These are phyloP conservation scores for Pestalotiopsis sp. DNA, from an alignment of 2,329 filamentous ascomycete genomes.

Conservation along the genomic window DNA sequence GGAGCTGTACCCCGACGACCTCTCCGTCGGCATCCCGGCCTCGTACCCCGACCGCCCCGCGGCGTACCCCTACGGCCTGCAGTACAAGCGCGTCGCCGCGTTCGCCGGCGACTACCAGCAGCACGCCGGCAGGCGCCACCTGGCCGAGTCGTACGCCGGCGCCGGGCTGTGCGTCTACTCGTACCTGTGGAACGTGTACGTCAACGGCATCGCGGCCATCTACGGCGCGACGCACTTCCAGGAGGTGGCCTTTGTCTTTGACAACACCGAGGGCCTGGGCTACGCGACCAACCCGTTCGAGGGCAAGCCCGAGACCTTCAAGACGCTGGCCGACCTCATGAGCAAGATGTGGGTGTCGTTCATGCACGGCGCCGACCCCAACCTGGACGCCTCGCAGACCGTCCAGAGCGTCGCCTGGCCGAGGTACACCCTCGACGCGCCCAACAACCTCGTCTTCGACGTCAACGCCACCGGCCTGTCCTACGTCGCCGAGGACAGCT, in stretches of 20 bases:
- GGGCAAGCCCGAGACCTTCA: slow-evolving; percentile 42
- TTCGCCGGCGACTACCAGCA: slow-evolving; percentile 58
- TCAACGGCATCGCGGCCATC: slow-evolving; percentile 28
- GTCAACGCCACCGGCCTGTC: slow-evolving; percentile 43
- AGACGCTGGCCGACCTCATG: slow-evolving; percentile 49
- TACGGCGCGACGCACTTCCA: slow-evolving; percentile 42
- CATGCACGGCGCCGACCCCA: slow-evolving; percentile 48
- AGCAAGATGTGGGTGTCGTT: slow-evolving; percentile 55
- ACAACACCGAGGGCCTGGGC: slow-evolving; percentile 51
- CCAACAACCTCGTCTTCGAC: slow-evolving; percentile 53
- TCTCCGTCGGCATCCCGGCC: slow-evolving; percentile 15
- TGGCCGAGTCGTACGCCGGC: slow-evolving; percentile 54
- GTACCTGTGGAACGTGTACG: slow-evolving; percentile 48
- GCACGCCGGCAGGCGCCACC: slow-evolving; percentile 56
- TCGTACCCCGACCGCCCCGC: slow-evolving; percentile 10
- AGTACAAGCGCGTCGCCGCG: slow-evolving; percentile 16
- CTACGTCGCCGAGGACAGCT: slow-evolving; percentile 47
- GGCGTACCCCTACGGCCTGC: slow-evolving; percentile 12
- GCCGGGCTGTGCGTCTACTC: slow-evolving; percentile 55
- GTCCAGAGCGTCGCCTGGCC: slow-evolving; percentile 39
- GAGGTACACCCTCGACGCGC: slow-evolving; percentile 40
- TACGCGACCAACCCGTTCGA: slow-evolving; percentile 43
- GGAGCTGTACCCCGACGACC: slow-evolving; percentile 16
- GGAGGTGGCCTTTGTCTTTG: slow-evolving; percentile 57
- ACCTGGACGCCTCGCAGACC: slow-evolving; percentile 17